phyloP scores from a whole-genome alignment of 441 rosid genomes.

The Croton laevigatus region DNA sequence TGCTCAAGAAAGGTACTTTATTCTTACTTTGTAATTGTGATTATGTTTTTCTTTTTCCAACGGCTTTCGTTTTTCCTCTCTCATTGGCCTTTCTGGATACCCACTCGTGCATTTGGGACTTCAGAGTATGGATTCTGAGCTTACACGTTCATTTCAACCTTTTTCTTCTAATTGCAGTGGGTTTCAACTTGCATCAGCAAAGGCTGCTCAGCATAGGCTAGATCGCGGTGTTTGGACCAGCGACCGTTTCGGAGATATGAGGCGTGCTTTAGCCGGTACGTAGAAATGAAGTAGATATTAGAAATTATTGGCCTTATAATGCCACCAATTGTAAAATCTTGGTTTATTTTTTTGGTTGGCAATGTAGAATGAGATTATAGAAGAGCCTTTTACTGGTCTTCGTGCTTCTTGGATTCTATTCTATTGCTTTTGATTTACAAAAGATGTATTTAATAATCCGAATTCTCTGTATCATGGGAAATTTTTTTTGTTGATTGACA shows the following conservation, averaged over 20 bases:
- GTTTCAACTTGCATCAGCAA: constrained; percentile 59
- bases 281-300: neutral
- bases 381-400: no score
- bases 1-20: constrained; percentile 42
- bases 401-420: no score
- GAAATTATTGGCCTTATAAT: neutral
- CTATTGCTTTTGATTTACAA: neutral
- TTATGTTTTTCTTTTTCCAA: neutral
- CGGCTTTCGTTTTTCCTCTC: neutral
- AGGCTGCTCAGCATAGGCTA: constrained; percentile 62
- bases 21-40: constrained; percentile 3
- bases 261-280: constrained; percentile 65
- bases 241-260: constrained; percentile 61
- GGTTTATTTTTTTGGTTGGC: neutral
- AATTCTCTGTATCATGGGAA: neutral
- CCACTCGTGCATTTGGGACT: neutral
- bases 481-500: neutral
- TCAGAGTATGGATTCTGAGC: neutral
- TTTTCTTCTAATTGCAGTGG: constrained; percentile 35
- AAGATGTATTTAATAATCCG: no score
- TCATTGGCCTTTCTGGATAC: neutral
- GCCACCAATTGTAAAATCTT: neutral
- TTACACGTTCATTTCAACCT: neutral
- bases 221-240: constrained; percentile 63
- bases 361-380: no score